Evolutionary conservation across 2,329 filamentous ascomycete genomes (phyloP).

Genomic region (Ascocoryne sarcoides): DNA sequence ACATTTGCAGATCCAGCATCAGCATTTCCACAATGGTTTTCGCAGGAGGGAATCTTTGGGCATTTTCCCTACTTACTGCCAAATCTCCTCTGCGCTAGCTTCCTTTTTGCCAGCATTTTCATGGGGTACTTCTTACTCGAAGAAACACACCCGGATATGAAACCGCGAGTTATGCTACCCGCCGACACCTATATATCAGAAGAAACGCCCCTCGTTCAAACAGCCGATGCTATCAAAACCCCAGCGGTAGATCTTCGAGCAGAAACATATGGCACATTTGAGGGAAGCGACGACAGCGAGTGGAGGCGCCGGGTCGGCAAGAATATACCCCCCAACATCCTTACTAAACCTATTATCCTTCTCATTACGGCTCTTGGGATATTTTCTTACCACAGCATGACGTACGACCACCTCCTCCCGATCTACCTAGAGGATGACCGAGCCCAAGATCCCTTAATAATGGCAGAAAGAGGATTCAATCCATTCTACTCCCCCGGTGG

Average conservation of each 20-base stretch:
- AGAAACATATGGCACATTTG: constrained; percentile 74
- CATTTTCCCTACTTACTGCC: constrained; percentile 81
- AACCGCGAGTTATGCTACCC: constrained; percentile 41
- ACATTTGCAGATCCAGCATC: constrained; percentile 71
- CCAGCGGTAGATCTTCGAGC: constrained; percentile 63
- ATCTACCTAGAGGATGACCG: constrained; percentile 81
- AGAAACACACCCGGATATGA: constrained; percentile 83
- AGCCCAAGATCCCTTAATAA: constrained; percentile 13
- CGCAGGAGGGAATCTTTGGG: constrained; percentile 59
- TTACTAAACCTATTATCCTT: constrained; percentile 59
- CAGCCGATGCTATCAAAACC: constrained; percentile 64
- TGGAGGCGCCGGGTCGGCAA: constrained; percentile 27
- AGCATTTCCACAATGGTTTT: constrained; percentile 65
- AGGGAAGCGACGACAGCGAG: constrained; percentile 22
- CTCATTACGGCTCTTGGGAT: constrained; percentile 77
- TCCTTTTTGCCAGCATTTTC: constrained; percentile 72
- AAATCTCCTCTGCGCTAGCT: constrained; percentile 69
- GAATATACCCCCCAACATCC: constrained; percentile 33
- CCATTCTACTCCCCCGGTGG: constrained; percentile 52
- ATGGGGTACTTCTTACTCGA: constrained; percentile 74
- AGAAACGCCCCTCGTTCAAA: constrained; percentile 62
- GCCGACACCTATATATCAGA: constrained; percentile 42
- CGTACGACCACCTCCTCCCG: constrained; percentile 82
- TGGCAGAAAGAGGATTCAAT: constrained; percentile 22
- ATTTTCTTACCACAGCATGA: constrained; percentile 94